Evolutionary conservation across 495 filamentous ascomycete genomes (phyloP).

Genomic region (Pyronema omphalodes): DNA sequence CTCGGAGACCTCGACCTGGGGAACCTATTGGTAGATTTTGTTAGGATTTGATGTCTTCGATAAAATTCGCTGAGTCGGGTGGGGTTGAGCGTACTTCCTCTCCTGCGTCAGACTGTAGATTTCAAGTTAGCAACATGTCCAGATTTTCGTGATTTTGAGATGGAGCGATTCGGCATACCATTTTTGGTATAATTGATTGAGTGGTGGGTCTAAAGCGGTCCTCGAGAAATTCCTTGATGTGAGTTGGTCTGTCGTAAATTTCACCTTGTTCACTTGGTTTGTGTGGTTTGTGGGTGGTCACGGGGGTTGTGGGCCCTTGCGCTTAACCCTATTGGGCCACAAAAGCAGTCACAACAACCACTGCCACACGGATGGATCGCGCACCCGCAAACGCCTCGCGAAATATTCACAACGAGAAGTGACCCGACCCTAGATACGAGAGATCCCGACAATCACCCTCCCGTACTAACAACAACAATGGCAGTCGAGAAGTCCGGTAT

Average conservation of each 20-base stretch:
- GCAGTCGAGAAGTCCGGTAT: constrained; percentile 9
- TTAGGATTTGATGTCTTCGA: constrained; percentile 5
- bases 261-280: background rate
- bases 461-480: constrained; percentile 8
- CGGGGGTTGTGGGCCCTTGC: background rate
- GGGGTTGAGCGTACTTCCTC: constrained; percentile 16
- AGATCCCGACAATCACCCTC: constrained; percentile 4
- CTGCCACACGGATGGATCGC: background rate
- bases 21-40: constrained; percentile 7
- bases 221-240: constrained; percentile 16
- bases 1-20: constrained; percentile 47
- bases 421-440: background rate
- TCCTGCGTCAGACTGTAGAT: constrained; percentile 24
- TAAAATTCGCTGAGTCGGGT: background rate
- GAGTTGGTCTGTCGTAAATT: background rate
- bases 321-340: background rate
- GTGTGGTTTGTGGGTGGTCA: constrained; percentile 10
- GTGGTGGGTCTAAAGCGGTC: constrained; percentile 18
- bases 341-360: background rate
- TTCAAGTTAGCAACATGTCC: constrained; percentile 2
- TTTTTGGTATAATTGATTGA: constrained; percentile 5
- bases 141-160: background rate
- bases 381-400: background rate
- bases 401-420: background rate
- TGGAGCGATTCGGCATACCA: background rate